A percentile compares a stretch with the other conserved stretches of the same genome.
phyloP scores from a whole-genome alignment of 495 filamentous ascomycete species.

The Talaromyces ruber region DNA sequence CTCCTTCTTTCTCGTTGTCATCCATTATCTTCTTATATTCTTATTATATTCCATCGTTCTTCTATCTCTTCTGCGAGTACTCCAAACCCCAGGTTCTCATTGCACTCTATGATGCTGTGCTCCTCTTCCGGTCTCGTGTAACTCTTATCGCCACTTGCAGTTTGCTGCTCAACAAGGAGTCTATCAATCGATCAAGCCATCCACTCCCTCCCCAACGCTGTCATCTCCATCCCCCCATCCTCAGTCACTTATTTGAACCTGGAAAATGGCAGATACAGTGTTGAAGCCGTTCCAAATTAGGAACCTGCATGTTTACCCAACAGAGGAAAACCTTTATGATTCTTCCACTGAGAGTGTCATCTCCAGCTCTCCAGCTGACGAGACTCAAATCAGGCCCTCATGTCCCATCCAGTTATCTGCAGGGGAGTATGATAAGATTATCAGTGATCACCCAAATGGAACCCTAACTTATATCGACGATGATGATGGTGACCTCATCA shows the following conservation, averaged over 20 bases:
- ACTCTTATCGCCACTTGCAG: slow-evolving; percentile 1
- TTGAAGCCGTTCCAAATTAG: slow-evolving; percentile 37
- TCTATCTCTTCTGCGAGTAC: background rate
- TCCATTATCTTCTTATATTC: background rate
- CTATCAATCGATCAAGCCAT: background rate
- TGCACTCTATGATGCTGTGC: background rate
- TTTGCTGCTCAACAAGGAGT: background rate
- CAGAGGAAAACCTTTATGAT: slow-evolving; percentile 7
- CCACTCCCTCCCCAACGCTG: background rate
- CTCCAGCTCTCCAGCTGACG: slow-evolving; percentile 1
- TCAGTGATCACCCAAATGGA: slow-evolving; percentile 38
- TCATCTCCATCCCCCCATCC: slow-evolving; percentile 1
- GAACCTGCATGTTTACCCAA: slow-evolving; percentile 22
- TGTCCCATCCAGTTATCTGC: slow-evolving; percentile 31
- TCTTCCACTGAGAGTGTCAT: slow-evolving; percentile 2
- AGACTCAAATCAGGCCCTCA: background rate
- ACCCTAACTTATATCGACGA: slow-evolving; percentile 45
- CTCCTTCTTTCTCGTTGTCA: background rate
- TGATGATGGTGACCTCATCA: slow-evolving; percentile 46
- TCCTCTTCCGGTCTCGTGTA: background rate
- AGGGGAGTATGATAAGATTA: slow-evolving; percentile 41
- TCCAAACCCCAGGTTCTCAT: background rate
- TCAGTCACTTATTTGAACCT: slow-evolving; percentile 7
- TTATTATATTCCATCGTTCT: background rate
- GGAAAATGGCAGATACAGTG: slow-evolving; percentile 14